Evolutionary conservation across 352 stramenopile genomes (phyloP).

Genomic region (Phytophthora lateralis): DNA sequence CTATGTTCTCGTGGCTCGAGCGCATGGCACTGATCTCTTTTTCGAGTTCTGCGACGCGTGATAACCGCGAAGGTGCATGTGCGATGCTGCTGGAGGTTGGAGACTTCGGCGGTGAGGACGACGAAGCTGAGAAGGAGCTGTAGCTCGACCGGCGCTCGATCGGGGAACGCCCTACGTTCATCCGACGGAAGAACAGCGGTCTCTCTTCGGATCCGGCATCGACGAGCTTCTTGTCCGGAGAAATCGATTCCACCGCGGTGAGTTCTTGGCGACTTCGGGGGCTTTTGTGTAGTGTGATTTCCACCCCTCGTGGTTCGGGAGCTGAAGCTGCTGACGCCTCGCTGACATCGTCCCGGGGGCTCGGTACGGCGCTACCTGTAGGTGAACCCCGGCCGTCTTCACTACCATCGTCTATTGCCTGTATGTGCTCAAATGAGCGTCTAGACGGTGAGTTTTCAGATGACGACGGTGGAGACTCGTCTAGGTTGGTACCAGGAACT

Average conservation of each 20-base stretch:
- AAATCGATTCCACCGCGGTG: conserved; percentile 45
- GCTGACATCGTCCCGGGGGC: conserved; percentile 14
- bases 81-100: conserved; percentile 6
- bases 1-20: conserved; percentile 74
- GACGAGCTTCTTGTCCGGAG: conserved; percentile 17
- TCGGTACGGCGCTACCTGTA: conserved; percentile 8
- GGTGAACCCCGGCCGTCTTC: conserved; percentile 8
- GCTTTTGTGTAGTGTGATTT: conserved; percentile 1
- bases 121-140: conserved; percentile 25
- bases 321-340: conserved; percentile 24
- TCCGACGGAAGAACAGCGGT: conserved; percentile 49
- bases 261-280: conserved; percentile 22
- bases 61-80: conserved; percentile 19
- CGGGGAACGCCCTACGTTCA: conserved; percentile 37
- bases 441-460: conserved; percentile 21
- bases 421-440: conserved; percentile 3
- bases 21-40: conserved; percentile 65
- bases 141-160: conserved; percentile 46
- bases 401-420: conserved; percentile 4
- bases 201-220: conserved; percentile 7
- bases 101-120: conserved; percentile 20
- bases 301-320: conserved; percentile 4
- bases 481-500: conserved; percentile 5
- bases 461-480: conserved; percentile 13
- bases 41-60: conserved; percentile 60